Conservation (phyloP, 352 stramenopile genomes). For the Pythium guiyangense region DNA sequence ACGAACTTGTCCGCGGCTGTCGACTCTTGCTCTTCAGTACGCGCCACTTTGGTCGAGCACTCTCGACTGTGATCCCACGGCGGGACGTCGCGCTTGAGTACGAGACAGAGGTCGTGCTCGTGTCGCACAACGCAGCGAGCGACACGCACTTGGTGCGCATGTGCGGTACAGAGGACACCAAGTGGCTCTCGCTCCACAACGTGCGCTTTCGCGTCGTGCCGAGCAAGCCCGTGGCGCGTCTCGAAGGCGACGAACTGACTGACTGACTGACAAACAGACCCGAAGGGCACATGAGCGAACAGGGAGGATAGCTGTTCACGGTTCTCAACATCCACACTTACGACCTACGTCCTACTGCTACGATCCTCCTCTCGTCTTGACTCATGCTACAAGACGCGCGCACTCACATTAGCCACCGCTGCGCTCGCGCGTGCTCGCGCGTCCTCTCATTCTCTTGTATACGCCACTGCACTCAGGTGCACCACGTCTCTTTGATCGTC, state of each 20-base stretch:
- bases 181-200: slow-evolving; percentile 50
- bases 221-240: slow-evolving; percentile 27
- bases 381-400: too few relatives aligned
- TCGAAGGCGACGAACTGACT: slow-evolving; percentile 5
- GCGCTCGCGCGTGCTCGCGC: too few relatives aligned
- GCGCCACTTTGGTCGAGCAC: slow-evolving; percentile 32
- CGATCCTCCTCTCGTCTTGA: too few relatives aligned
- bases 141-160: slow-evolving; percentile 45
- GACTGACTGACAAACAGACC: background rate
- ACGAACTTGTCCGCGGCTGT: slow-evolving; percentile 49
- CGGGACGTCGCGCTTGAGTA: slow-evolving; percentile 36
- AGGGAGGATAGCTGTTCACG: too few relatives aligned
- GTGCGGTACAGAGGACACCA: slow-evolving; percentile 31
- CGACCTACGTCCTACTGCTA: too few relatives aligned
- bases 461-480: background rate
- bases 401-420: too few relatives aligned
- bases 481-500: slow-evolving; percentile 5
- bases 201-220: slow-evolving; percentile 36
- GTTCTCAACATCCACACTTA: too few relatives aligned
- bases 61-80: slow-evolving; percentile 27
- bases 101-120: slow-evolving; percentile 48
- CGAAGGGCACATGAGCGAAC: background rate
- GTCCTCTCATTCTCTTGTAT: background rate
- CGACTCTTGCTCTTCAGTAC: slow-evolving; percentile 41
- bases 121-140: slow-evolving; percentile 30